These are phyloP conservation scores for Boletus eberwhitei DNA, from an alignment of 768 basidiomycete species.

Conservation along the genomic window DNA sequence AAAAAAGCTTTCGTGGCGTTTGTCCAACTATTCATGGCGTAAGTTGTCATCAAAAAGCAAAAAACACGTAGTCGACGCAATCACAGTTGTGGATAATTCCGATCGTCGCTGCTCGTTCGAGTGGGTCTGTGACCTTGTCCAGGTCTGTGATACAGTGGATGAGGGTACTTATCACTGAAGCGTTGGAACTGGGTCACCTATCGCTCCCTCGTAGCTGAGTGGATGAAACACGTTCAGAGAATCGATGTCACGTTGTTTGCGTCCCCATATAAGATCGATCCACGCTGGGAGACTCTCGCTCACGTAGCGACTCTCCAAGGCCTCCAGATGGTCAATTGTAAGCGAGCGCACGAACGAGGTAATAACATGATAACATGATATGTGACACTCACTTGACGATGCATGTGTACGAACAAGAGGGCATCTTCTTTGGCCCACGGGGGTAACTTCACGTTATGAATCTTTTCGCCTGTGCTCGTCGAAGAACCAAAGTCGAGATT, in stretches of 20 bases:
- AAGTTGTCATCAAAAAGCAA: neutral
- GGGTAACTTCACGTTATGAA: constrained; percentile 86
- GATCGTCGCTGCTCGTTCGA: constrained; percentile 88
- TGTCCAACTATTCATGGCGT: constrained; percentile 64
- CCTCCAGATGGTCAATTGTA: constrained; percentile 39
- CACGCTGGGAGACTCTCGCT: constrained; percentile 81
- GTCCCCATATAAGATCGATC: constrained; percentile 95
- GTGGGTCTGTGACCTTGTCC: constrained; percentile 79
- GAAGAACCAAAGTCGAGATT: constrained; percentile 77
- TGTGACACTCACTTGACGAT: constrained; percentile 57
- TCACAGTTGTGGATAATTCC: constrained; percentile 94
- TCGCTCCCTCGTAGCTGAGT: constrained; percentile 87
- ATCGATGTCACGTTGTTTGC: constrained; percentile 73
- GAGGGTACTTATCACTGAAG: neutral
- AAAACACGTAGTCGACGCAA: constrained; percentile 14
- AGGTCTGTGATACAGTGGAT: constrained; percentile 50
- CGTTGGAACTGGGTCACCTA: constrained; percentile 44
- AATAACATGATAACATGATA: neutral
- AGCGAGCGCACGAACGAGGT: neutral
- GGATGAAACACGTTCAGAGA: constrained; percentile 90
- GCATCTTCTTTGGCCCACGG: constrained; percentile 88
- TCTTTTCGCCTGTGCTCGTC: constrained; percentile 70
- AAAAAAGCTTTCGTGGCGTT: constrained; percentile 86
- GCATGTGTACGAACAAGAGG: constrained; percentile 72
- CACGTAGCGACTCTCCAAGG: constrained; percentile 83